A percentile compares a stretch with the other conserved stretches of the same genome.
Evolutionary conservation across 192 early-diverging fungal species (phyloP).

Genomic region (Entomortierella chlamydospora): DNA sequence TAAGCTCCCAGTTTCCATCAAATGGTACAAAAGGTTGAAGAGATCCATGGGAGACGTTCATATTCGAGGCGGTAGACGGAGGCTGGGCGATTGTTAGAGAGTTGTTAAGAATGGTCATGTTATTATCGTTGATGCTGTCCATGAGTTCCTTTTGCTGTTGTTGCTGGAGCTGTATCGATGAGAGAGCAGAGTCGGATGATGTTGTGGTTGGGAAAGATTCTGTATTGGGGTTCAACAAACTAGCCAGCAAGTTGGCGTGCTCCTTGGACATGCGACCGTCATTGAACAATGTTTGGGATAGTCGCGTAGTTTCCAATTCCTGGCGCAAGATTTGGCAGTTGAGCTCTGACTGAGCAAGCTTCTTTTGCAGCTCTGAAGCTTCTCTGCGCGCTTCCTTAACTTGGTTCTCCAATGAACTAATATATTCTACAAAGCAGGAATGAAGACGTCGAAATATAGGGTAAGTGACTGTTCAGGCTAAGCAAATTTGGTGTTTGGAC

Average conservation of each 20-base stretch:
- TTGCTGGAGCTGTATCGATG: conserved; percentile 12
- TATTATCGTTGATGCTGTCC: conserved; percentile 46
- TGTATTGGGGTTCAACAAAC: conserved; percentile 49
- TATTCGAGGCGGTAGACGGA: neutral
- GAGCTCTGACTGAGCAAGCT: conserved; percentile 54
- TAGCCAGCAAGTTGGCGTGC: conserved; percentile 48
- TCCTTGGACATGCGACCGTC: conserved; percentile 45
- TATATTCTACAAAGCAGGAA: conserved; percentile 55
- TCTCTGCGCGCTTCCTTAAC: conserved; percentile 66
- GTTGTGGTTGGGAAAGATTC: conserved; percentile 51
- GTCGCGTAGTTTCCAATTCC: conserved; percentile 36
- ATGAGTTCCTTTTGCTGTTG: conserved; percentile 49
- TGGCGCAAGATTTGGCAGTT: conserved; percentile 47
- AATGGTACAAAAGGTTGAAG: conserved; percentile 46
- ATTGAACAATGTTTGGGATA: conserved; percentile 49
- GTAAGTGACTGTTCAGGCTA: no score
- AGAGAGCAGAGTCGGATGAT: neutral
- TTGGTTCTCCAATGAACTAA: conserved; percentile 70
- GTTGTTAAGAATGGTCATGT: conserved; percentile 53
- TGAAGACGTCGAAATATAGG: neutral
- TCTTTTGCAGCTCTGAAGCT: conserved; percentile 57
- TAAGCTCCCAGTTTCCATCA: conserved; percentile 45
- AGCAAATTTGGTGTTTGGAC: no score
- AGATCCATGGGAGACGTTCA: conserved; percentile 13
- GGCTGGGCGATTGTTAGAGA: conserved; percentile 12